A percentile compares a stretch with the other conserved stretches of the same genome.
Conservation (phyloP, 306 rosid genomes). For the Glycine latifolia region DNA sequence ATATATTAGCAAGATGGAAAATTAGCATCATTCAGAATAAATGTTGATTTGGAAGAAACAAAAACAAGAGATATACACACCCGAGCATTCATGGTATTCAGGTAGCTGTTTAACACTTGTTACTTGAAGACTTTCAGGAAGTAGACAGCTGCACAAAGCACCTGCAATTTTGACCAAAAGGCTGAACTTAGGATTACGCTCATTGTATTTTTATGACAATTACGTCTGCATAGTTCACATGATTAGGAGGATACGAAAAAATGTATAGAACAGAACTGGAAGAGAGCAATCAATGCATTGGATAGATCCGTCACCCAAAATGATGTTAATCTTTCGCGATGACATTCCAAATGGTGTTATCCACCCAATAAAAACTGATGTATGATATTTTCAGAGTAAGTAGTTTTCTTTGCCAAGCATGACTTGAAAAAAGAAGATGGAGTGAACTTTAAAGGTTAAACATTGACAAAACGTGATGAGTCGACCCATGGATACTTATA, state of each 20-base stretch:
- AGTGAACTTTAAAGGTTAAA: neutral
- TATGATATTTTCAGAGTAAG: neutral
- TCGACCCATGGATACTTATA: too few relatives aligned
- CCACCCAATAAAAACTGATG: constrained; percentile 4
- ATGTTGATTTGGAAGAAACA: constrained; percentile 6
- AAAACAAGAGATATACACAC: constrained; percentile 53
- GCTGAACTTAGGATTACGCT: constrained; percentile 19
- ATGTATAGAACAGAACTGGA: constrained; percentile 13
- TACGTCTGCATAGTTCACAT: constrained; percentile 1
- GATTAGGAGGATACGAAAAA: constrained; percentile 3
- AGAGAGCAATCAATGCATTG: constrained; percentile 6
- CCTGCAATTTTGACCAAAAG: constrained; percentile 69
- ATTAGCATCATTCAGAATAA: neutral
- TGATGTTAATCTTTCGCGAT: neutral
- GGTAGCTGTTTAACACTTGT: constrained; percentile 82
- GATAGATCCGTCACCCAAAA: constrained; percentile 21
- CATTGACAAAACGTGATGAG: too few relatives aligned
- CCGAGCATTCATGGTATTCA: constrained; percentile 76
- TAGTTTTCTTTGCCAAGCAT: constrained; percentile 31
- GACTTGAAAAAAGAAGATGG: neutral
- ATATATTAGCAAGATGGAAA: constrained; percentile 42
- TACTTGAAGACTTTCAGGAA: constrained; percentile 94
- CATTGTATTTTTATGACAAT: constrained; percentile 17
- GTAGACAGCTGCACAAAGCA: constrained; percentile 87
- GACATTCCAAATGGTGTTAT: neutral